Conservation (phyloP, 1,284 basidiomycete genomes). For the Leccinum subatratum region DNA sequence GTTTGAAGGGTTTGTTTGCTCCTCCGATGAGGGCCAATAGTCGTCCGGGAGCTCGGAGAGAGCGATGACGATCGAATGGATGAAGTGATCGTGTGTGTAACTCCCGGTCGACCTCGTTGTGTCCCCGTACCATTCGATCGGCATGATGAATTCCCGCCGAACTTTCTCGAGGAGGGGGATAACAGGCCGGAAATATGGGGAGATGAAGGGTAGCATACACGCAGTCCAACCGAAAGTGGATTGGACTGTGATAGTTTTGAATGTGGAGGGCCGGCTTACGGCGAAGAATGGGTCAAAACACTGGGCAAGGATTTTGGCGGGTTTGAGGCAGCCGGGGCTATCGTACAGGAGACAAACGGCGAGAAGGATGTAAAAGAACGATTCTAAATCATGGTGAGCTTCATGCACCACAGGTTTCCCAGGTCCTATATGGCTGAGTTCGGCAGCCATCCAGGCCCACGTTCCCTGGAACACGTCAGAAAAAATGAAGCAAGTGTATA, state of each 20-base stretch:
- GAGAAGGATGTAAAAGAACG: constrained; percentile 12
- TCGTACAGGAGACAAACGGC: constrained; percentile 11
- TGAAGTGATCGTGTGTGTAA: not conserved
- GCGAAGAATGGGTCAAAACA: constrained; percentile 8
- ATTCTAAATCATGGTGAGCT: constrained; percentile 11
- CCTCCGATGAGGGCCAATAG: not conserved
- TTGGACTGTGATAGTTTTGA: not conserved
- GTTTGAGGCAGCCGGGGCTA: not conserved
- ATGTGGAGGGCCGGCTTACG: not conserved
- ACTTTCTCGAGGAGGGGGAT: not conserved
- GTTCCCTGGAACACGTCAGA: constrained; percentile 4
- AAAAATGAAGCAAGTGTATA: not conserved
- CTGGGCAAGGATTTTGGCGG: not conserved
- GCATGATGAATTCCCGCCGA: not conserved
- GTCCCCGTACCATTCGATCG: not conserved
- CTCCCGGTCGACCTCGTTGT: too few relatives aligned
- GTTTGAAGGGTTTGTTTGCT: not conserved
- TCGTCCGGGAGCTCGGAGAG: not conserved
- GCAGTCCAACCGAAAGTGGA: not conserved
- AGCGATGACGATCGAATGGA: not conserved
- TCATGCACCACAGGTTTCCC: not conserved
- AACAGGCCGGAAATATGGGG: not conserved
- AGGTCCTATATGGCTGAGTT: constrained; percentile 9
- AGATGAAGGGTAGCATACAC: not conserved
- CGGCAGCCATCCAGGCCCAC: constrained; percentile 14